Conservation (phyloP, 352 stramenopile species). For the Phytophthora quininea region DNA sequence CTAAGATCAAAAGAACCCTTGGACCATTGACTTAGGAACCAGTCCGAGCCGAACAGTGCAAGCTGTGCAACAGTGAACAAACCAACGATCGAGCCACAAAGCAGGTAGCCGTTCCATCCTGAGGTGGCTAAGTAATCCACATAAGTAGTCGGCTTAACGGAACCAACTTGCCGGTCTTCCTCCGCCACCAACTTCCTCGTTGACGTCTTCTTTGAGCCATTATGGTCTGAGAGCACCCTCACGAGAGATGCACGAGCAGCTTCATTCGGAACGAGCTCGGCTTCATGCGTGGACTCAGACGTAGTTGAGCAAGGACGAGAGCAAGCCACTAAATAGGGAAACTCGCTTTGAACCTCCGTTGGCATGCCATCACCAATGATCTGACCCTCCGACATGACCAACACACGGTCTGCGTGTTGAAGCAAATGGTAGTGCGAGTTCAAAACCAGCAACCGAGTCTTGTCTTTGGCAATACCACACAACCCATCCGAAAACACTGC, state of each 20-base stretch:
- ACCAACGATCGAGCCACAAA: slow-evolving; percentile 23
- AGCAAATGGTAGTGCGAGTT: slow-evolving; percentile 93
- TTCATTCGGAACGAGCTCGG: background rate
- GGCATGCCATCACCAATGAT: slow-evolving; percentile 84
- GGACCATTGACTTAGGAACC: slow-evolving; percentile 50
- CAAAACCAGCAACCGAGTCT: slow-evolving; percentile 91
- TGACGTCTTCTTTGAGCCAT: background rate
- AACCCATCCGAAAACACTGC: slow-evolving; percentile 92
- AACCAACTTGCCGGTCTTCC: slow-evolving; percentile 39
- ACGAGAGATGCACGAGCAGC: background rate
- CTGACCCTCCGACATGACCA: slow-evolving; percentile 74
- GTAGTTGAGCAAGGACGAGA: background rate
- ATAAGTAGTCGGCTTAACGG: slow-evolving; percentile 36
- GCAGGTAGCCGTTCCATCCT: slow-evolving; percentile 40
- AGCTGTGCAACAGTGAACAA: slow-evolving; percentile 43
- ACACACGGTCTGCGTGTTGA: slow-evolving; percentile 51
- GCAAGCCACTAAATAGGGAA: slow-evolving; percentile 23
- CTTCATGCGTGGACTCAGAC: background rate
- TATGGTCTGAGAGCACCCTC: background rate
- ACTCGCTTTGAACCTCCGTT: slow-evolving; percentile 51
- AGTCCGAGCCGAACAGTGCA: slow-evolving; percentile 46
- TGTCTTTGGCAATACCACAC: slow-evolving; percentile 44
- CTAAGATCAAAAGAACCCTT: slow-evolving; percentile 29
- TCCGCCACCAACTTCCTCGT: slow-evolving; percentile 35
- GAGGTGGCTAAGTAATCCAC: slow-evolving; percentile 43